Base-by-base conservation (phyloP, 73 alveolate species). In the Paramecium caudatum region DNA sequence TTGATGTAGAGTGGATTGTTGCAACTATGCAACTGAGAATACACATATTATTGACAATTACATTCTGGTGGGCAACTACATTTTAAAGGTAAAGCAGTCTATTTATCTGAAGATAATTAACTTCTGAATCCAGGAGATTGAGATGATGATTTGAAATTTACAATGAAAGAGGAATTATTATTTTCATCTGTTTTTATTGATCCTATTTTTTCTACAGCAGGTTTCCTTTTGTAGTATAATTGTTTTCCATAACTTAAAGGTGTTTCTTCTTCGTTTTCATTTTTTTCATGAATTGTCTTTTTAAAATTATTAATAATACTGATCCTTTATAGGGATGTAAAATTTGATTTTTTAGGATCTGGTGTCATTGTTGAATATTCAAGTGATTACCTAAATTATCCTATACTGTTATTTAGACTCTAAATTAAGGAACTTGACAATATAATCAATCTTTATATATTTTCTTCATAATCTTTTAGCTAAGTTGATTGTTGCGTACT, bases 21-120 rank as follows among this genome's bases (percentile, higher is more conserved):
- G 9, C 80, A 55, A 2, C 46, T 12, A 9, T 55, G 80, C 8
- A 55, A 19, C 21, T 55, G 30, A 2, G 23, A 15, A 27, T 55
- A 55, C 13, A 55, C 30, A 55, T 55, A 55, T 55, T 55, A 23
- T 23, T 55, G 30, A 27, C 80, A 55, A 27, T 9, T 27, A 55
- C 80, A 55, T 10, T 55, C 80, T 10, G 80, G 80, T 0, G 80
- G 80, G 30, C 80, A 55, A 23, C 46, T 9, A 23, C 80, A 55
- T 23, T 55, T 55, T 21, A 55, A 27, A 5, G 80, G 80, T 10
- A 55, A 5, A 0, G 80, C 80, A 1, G 80, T 55, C 30, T 55
- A 55, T 27, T 55, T 55, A 6, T 55, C 80, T 2, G 80, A 23
- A 3, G 30, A 55, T 9, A 23, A 27, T 55, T 55, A 55, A 55